These are phyloP conservation scores for Phialemonium atrogriseum DNA, from an alignment of 2,329 filamentous ascomycete species.

Conservation along the genomic window DNA sequence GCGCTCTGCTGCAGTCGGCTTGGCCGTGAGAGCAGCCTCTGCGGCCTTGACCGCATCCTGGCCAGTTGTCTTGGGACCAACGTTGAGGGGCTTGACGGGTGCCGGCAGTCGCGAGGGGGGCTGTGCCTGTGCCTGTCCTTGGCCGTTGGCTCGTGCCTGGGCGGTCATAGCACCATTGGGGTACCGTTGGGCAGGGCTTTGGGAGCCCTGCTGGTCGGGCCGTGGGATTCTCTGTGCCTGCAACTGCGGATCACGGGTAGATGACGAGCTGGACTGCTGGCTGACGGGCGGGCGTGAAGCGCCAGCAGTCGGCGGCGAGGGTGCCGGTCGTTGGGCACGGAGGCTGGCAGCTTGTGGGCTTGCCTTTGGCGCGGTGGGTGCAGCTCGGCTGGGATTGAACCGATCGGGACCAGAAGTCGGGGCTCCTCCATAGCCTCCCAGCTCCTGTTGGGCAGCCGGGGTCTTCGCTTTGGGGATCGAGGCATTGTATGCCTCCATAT, in stretches of 20 bases:
- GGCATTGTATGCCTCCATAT: slow-evolving; percentile 83
- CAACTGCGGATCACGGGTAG: slow-evolving; percentile 31
- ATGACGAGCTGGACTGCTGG: slow-evolving; percentile 41
- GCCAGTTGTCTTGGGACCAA: slow-evolving; percentile 55
- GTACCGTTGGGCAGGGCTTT: slow-evolving; percentile 43
- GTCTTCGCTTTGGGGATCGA: slow-evolving; percentile 74
- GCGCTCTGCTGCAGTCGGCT: slow-evolving; percentile 62
- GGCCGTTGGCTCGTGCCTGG: slow-evolving; percentile 38
- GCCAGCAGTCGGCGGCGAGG: slow-evolving; percentile 47
- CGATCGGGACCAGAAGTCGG: slow-evolving; percentile 44
- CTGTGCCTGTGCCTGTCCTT: slow-evolving; percentile 30
- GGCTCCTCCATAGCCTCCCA: slow-evolving; percentile 59
- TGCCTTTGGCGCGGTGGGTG: slow-evolving; percentile 67
- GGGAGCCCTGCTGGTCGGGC: slow-evolving; percentile 35
- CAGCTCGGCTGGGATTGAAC: slow-evolving; percentile 79
- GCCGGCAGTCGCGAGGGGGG: slow-evolving; percentile 45
- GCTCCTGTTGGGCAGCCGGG: slow-evolving; percentile 80
- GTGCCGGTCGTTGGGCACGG: slow-evolving; percentile 72
- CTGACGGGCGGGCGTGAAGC: slow-evolving; percentile 36
- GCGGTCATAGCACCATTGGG: slow-evolving; percentile 45
- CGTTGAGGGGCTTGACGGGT: slow-evolving; percentile 71
- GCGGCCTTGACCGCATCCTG: slow-evolving; percentile 77
- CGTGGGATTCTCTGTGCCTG: slow-evolving; percentile 37
- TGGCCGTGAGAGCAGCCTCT: slow-evolving; percentile 80
- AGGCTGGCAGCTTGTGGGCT: slow-evolving; percentile 48